phyloP scores from a whole-genome alignment of 306 rosid genomes.

The Medicago truncatula region MtrunA17r5.0-ANR NC_053042.1:33959001-33959500 shows the following conservation, averaged over 20 bases:
- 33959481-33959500: constrained; percentile 39
- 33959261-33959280: no score
- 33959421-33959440: not conserved
- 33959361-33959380: constrained; percentile 55
- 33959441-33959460: not conserved
- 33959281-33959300: no score
- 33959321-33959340: no score
- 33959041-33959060: constrained; percentile 2
- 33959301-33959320: no score
- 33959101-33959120: not conserved
- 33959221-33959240: no score
- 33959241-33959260: no score
- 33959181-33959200: no score
- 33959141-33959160: no score
- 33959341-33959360: no score
- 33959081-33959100: constrained; percentile 4
- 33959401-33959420: constrained; percentile 60
- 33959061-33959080: constrained; percentile 5
- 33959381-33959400: constrained; percentile 83
- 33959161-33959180: no score
- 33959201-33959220: no score
- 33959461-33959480: not conserved
- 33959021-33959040: not conserved
- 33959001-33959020: not conserved
- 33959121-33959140: not conserved